A percentile compares a stretch with the other conserved stretches of the same genome.
Conservation (phyloP, 768 basidiomycete genomes). For the Termitomyces sp. region DNA sequence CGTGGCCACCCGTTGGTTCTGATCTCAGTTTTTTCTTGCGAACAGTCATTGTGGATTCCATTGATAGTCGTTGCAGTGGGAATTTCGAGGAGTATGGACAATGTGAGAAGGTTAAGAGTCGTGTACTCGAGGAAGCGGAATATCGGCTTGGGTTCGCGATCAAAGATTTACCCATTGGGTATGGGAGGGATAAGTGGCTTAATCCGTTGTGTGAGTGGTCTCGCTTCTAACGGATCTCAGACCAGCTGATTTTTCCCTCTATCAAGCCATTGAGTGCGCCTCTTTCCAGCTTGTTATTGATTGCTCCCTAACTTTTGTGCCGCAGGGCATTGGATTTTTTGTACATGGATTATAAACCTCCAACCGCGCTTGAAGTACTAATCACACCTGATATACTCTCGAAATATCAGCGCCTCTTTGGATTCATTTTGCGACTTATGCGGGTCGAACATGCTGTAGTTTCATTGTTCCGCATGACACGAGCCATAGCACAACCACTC, state of each 20-base stretch:
- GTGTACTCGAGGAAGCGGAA: slow-evolving; percentile 56
- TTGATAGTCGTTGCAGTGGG: slow-evolving; percentile 30
- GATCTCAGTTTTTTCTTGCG: slow-evolving; percentile 80
- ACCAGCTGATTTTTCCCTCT: slow-evolving; percentile 1
- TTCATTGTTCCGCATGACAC: slow-evolving; percentile 61
- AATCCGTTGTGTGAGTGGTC: slow-evolving; percentile 70
- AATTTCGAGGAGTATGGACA: slow-evolving; percentile 17
- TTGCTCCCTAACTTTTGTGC: slow-evolving; percentile 8
- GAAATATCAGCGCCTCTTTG: slow-evolving; percentile 83
- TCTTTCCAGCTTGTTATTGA: background rate
- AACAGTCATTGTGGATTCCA: slow-evolving; percentile 80
- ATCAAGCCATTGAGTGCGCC: slow-evolving; percentile 44
- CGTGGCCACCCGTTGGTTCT: slow-evolving; percentile 84
- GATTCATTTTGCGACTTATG: slow-evolving; percentile 70
- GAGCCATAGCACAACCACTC: slow-evolving; percentile 32
- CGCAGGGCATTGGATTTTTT: slow-evolving; percentile 81
- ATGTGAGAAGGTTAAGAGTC: slow-evolving; percentile 9
- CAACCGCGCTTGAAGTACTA: slow-evolving; percentile 65
- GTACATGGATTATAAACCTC: slow-evolving; percentile 88
- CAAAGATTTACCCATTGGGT: slow-evolving; percentile 58
- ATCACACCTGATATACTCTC: slow-evolving; percentile 68
- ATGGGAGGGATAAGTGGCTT: slow-evolving; percentile 70
- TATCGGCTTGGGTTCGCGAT: slow-evolving; percentile 82
- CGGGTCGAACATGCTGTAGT: slow-evolving; percentile 70
- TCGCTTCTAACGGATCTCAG: background rate